These are phyloP conservation scores for Filobasidium wieringae DNA, from an alignment of 768 basidiomycete species.

Conservation along the genomic window DNA sequence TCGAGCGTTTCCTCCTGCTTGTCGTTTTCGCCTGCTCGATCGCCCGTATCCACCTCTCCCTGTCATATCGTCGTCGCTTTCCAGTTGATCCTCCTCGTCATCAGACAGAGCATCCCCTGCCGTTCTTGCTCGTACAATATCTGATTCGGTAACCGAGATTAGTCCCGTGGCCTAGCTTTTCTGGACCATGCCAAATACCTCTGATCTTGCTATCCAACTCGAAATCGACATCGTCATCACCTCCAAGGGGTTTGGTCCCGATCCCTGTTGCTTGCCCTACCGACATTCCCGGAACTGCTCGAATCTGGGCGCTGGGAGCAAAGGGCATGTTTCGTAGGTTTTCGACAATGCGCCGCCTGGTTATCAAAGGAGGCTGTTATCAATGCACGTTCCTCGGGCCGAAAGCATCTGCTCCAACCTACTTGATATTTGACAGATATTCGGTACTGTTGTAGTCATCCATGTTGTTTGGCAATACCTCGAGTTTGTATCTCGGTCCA, in stretches of 20 bases:
- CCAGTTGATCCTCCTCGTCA: conserved; percentile 15
- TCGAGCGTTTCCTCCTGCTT: background rate
- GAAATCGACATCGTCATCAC: conserved; percentile 38
- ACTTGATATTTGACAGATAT: conserved; percentile 70
- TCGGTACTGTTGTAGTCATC: conserved; percentile 80
- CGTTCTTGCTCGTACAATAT: conserved; percentile 12
- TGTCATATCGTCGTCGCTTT: conserved; percentile 9
- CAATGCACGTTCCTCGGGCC: background rate
- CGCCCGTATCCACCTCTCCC: background rate
- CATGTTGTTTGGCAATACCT: conserved; percentile 86
- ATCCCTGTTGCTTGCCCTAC: conserved; percentile 39
- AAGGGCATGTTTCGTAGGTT: conserved; percentile 52
- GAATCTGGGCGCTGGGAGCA: conserved; percentile 77
- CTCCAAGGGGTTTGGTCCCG: conserved; percentile 19
- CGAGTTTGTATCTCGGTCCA: conserved; percentile 83
- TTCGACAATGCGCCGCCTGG: conserved; percentile 47
- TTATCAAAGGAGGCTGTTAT: conserved; percentile 8
- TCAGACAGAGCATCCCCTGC: conserved; percentile 12
- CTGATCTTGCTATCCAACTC: conserved; percentile 39
- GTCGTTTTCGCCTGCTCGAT: background rate
- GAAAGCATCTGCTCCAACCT: conserved; percentile 25
- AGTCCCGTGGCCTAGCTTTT: background rate
- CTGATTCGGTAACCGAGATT: conserved; percentile 1
- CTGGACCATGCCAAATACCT: conserved; percentile 24
- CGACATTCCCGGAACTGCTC: conserved; percentile 59